Conservation (phyloP, 495 filamentous ascomycete genomes). For the Collariella sp. region DNA sequence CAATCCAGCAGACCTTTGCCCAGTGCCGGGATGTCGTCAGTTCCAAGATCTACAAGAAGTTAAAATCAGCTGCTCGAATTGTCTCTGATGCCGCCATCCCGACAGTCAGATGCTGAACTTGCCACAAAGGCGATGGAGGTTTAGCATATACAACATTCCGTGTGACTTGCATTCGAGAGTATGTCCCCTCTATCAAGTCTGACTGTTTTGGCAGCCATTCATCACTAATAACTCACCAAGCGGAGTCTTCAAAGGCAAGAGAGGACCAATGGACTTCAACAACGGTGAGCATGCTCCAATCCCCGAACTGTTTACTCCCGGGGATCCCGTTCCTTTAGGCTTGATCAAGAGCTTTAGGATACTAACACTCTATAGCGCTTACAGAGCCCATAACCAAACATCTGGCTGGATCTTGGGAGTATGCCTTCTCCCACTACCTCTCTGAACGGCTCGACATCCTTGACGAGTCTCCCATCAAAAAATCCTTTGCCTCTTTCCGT, state of each 20-base stretch:
- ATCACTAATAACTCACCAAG: conserved; percentile 5
- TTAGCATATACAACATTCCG: conserved; percentile 47
- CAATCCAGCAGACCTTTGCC: neutral
- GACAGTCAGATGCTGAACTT: conserved; percentile 35
- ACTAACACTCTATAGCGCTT: conserved; percentile 19
- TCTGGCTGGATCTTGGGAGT: conserved; percentile 46
- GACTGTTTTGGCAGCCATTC: conserved; percentile 3
- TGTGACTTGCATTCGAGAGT: conserved; percentile 44
- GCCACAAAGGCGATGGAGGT: conserved; percentile 39
- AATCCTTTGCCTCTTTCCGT: conserved; percentile 28
- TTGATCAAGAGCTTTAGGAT: neutral
- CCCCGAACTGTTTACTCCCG: no score
- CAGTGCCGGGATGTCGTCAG: neutral
- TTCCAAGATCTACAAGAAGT: neutral
- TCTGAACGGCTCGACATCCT: conserved; percentile 16
- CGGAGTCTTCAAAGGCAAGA: conserved; percentile 24
- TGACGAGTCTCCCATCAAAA: neutral
- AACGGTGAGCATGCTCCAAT: conserved; percentile 26
- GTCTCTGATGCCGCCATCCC: neutral
- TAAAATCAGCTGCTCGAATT: neutral
- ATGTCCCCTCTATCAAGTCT: conserved; percentile 19
- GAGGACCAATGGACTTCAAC: conserved; percentile 39
- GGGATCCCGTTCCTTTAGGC: neutral
- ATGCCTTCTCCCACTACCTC: conserved; percentile 22
- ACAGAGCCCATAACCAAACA: conserved; percentile 42